A percentile compares a stretch with the other conserved stretches of the same genome.
phyloP scores from a whole-genome alignment of 1,284 basidiomycete genomes.

The Fomitopsis schrenkii region DNA sequence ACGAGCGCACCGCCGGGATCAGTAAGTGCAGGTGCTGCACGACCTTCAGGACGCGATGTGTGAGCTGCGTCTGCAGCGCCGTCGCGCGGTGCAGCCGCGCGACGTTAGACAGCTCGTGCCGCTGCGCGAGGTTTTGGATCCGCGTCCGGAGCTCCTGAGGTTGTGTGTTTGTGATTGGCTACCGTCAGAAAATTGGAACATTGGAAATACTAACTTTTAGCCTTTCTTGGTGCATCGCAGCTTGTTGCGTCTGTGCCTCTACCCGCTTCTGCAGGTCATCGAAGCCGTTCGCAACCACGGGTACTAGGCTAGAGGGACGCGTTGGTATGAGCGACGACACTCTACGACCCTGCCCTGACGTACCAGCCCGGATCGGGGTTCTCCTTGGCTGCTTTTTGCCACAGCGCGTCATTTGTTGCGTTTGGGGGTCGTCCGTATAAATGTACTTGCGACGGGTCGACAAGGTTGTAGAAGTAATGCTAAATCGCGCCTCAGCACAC shows the following conservation, averaged over 20 bases:
- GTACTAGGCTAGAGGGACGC: conserved; percentile 59
- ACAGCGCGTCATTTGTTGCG: conserved; percentile 70
- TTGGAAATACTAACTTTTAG: conserved; percentile 43
- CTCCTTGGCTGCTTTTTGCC: conserved; percentile 78
- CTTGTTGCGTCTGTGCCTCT: conserved; percentile 72
- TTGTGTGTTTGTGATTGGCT: background rate
- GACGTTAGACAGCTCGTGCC: conserved; percentile 67
- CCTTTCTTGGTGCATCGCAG: conserved; percentile 66
- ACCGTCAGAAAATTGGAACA: background rate
- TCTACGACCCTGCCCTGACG: conserved; percentile 19
- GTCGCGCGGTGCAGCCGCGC: conserved; percentile 66
- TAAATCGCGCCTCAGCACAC: conserved; percentile 23
- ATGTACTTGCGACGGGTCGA: conserved; percentile 67
- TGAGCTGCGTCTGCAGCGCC: conserved; percentile 68
- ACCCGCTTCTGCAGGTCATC: conserved; percentile 80
- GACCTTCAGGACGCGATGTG: conserved; percentile 71
- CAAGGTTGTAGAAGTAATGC: conserved; percentile 86
- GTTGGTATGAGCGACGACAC: background rate
- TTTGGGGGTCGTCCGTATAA: conserved; percentile 74
- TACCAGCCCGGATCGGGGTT: conserved; percentile 83
- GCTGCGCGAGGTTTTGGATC: conserved; percentile 58
- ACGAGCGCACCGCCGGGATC: conserved; percentile 74
- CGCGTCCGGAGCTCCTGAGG: conserved; percentile 62
- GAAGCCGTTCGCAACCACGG: conserved; percentile 79
- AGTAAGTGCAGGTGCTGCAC: conserved; percentile 77